phyloP scores from a whole-genome alignment of 495 filamentous ascomycete species.

The Lasiosphaeria hispida region DNA sequence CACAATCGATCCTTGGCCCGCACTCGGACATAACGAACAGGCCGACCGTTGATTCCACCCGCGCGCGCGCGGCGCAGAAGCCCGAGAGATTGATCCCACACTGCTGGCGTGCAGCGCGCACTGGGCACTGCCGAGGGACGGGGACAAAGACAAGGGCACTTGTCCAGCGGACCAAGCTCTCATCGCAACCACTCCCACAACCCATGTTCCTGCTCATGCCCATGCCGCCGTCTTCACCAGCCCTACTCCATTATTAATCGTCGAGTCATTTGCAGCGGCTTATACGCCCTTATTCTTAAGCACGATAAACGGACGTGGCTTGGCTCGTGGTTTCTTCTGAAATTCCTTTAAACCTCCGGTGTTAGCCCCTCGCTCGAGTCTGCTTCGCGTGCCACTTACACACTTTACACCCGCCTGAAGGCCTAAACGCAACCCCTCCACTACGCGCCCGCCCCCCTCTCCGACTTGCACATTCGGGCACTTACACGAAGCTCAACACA shows the following conservation, averaged over 20 bases:
- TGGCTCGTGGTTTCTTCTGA: slow-evolving; percentile 8
- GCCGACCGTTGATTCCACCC: slow-evolving; percentile 30
- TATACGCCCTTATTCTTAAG: slow-evolving; percentile 19
- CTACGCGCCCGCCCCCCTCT: slow-evolving; percentile 3
- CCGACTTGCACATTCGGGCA: slow-evolving; percentile 16
- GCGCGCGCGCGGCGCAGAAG: slow-evolving; percentile 11
- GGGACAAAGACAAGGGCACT: neutral
- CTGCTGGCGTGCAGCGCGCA: neutral
- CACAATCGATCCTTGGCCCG: slow-evolving; percentile 11
- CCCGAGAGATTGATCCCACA: slow-evolving; percentile 17
- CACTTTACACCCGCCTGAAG: neutral
- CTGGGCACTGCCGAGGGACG: slow-evolving; percentile 13
- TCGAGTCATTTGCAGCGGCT: slow-evolving; percentile 25
- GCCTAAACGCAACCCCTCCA: neutral
- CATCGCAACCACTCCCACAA: slow-evolving; percentile 8
- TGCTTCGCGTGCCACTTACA: slow-evolving; percentile 13
- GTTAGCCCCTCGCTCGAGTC: neutral
- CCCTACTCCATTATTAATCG: slow-evolving; percentile 26
- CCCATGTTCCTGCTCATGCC: slow-evolving; percentile 9
- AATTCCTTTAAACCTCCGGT: neutral
- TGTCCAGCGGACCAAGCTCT: slow-evolving; percentile 1
- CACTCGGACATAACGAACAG: slow-evolving; percentile 38
- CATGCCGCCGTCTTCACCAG: slow-evolving; percentile 13
- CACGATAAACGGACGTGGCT: neutral
- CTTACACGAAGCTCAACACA: neutral